Evolutionary conservation across 2,329 filamentous ascomycete genomes (phyloP), one percentile per base, ranked within the genome.

Genomic region (Fusarium secorum): DNA sequence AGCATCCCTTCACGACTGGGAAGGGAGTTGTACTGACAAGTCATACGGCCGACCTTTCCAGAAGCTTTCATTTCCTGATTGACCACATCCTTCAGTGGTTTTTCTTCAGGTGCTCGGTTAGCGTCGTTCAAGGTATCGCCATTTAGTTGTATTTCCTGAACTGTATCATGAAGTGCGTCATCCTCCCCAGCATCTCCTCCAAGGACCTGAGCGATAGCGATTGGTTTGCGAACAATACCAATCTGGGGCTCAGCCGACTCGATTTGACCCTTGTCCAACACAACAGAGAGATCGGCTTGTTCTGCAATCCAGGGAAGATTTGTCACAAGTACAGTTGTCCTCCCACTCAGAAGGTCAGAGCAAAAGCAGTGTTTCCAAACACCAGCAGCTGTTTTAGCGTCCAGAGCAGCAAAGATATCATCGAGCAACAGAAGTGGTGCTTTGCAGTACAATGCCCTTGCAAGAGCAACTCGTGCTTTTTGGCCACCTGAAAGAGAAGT

Each of bases 311-410:
- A 87, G 3, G 83, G 85, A 41, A 87, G 75, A 70, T 89, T 88
- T 6, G 86, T 88, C 7, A 89, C 87, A 20, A 90, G 79, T 10
- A 90, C 83, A 3, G 85, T 82, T 3, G 88, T 90, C 33, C 87
- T 81, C 13, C 84, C 86, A 24, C 80, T 81, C 14, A 90, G 80
- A 30, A 90, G 73, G 51, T 87, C 85, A 49, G 83, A 81, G 64
- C 87, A 88, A 73, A 90, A 89, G 70, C 86, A 88, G 59, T 84
- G 80, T 62, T 87, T 83, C 84, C 87, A 89, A 4, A 90, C 81
- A 5, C 82, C 80, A 20, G 85, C 85, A 2, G 86, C 84, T 0
- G 88, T 90, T 70, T 88, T 87, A 22, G 87, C 83, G 71, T 90
- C 88, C 1, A 90, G 80, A 0, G 88, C 88, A 2, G 87, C 87